These are phyloP conservation scores for Aleurites moluccanus DNA, from an alignment of 441 rosid species.

Conservation along the genomic window DNA sequence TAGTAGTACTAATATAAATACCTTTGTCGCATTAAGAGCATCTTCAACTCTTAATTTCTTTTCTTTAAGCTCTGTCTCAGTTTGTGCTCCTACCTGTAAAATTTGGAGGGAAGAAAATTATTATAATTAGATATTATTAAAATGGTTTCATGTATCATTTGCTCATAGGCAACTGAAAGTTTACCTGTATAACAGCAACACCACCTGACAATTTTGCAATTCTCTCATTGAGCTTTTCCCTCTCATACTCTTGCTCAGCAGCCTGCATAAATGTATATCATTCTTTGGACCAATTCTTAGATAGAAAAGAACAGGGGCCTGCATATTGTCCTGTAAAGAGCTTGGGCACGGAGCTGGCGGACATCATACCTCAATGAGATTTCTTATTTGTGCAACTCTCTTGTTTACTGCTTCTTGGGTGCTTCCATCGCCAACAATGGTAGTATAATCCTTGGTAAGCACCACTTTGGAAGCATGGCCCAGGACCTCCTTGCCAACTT, in stretches of 20 bases:
- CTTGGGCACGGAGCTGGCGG: not conserved
- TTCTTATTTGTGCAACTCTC: constrained; percentile 82
- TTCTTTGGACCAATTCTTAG: not conserved
- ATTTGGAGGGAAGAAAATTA: not conserved
- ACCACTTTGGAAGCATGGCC: constrained; percentile 87
- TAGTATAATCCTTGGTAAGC: constrained; percentile 79
- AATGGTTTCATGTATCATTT: not conserved
- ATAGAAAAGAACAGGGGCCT: not conserved
- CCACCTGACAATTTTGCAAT: constrained; percentile 92
- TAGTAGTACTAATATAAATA: constrained; percentile 10
- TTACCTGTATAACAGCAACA: constrained; percentile 91
- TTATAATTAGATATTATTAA: not conserved
- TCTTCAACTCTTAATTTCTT: constrained; percentile 95
- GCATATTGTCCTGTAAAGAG: not conserved
- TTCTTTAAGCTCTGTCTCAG: constrained; percentile 95
- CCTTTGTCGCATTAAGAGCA: constrained; percentile 97
- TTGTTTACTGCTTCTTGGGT: constrained; percentile 85
- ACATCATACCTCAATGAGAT: constrained; percentile 65
- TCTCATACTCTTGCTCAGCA: constrained; percentile 94
- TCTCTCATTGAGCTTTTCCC: constrained; percentile 86
- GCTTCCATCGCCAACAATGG: constrained; percentile 91
- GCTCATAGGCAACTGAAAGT: not conserved
- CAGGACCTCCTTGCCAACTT: constrained; percentile 77
- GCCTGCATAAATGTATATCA: constrained; percentile 38
- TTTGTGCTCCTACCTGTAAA: constrained; percentile 92